These are phyloP conservation scores for Pyrenochaeta sp. DNA, from an alignment of 2,329 filamentous ascomycete genomes.

Conservation along the genomic window DNA sequence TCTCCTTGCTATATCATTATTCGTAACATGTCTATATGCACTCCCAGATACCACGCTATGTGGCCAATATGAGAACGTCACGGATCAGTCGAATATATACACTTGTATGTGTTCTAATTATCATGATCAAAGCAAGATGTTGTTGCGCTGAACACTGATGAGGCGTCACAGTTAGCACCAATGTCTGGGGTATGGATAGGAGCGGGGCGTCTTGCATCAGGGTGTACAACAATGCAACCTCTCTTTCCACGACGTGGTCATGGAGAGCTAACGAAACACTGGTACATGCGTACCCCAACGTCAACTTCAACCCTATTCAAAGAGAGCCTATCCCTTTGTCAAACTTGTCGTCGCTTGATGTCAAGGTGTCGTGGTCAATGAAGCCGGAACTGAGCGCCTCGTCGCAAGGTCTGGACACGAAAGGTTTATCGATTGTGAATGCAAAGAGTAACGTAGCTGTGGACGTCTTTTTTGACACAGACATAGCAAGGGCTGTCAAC, in stretches of 20 bases:
- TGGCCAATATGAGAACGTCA: constrained; percentile 5
- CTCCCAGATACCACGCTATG: background rate
- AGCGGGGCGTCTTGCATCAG: constrained; percentile 4
- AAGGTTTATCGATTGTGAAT: background rate
- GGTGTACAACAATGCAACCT: constrained; percentile 1
- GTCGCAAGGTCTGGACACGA: background rate
- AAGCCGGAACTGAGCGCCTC: background rate
- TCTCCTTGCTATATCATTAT: too few species aligned
- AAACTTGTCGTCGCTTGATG: constrained; percentile 2
- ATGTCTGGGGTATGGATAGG: constrained; percentile 3
- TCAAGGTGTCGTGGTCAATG: constrained; percentile 10
- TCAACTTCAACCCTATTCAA: constrained; percentile 6
- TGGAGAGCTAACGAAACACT: constrained; percentile 6
- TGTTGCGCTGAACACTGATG: background rate
- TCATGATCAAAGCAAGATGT: background rate
- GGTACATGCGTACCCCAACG: constrained; percentile 7
- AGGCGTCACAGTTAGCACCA: constrained; percentile 1
- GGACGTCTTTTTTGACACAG: constrained; percentile 3
- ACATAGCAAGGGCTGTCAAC: constrained; percentile 1
- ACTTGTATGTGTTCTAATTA: background rate
- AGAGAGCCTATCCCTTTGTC: constrained; percentile 3
- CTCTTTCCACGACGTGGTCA: constrained; percentile 3
- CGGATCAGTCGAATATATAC: constrained; percentile 1
- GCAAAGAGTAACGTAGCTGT: constrained; percentile 7
- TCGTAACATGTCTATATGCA: background rate